A percentile compares a stretch with the other conserved stretches of the same genome.
These are phyloP conservation scores for Salix caprea DNA, from an alignment of 345 rosid species.

Conservation along the genomic window DNA sequence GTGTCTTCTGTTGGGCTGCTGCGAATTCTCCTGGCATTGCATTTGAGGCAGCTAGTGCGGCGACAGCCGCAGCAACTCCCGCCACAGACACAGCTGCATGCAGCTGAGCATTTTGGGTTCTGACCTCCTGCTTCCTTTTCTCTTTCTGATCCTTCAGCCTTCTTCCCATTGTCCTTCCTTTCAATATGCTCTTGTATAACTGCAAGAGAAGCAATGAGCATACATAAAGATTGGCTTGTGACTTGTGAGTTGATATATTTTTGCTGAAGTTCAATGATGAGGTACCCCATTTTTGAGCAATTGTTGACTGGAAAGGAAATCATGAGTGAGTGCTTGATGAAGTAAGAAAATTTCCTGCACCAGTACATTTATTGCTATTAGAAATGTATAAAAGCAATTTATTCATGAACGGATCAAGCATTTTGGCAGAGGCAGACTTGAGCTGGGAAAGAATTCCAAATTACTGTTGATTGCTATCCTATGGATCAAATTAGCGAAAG, in stretches of 20 bases:
- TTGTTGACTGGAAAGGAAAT: conserved; percentile 50
- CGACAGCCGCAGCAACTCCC: conserved; percentile 88
- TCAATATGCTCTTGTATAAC: conserved; percentile 67
- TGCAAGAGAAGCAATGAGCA: conserved; percentile 23
- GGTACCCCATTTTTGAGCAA: conserved; percentile 54
- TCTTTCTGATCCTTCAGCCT: conserved; percentile 87
- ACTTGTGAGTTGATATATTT: background rate
- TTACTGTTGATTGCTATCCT: background rate
- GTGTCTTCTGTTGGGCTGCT: conserved; percentile 25
- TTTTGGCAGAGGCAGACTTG: background rate
- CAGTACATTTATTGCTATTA: background rate
- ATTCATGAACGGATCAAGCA: background rate
- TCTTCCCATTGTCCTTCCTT: conserved; percentile 78
- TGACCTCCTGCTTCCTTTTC: conserved; percentile 78
- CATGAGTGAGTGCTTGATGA: conserved; percentile 62
- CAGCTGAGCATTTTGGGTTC: conserved; percentile 75
- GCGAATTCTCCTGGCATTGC: conserved; percentile 39
- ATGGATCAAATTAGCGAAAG: background rate
- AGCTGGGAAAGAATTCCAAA: background rate
- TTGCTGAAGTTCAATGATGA: conserved; percentile 7
- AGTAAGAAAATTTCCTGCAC: conserved; percentile 54
- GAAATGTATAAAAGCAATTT: background rate
- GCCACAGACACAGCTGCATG: conserved; percentile 95
- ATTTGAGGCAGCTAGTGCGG: conserved; percentile 62
- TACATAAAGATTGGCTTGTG: background rate